Percentiles rank a stretch among this genome's conserved stretches.
Evolutionary conservation across 2,329 filamentous ascomycete genomes (phyloP).

Genomic region (Epichloe gansuensis): DNA sequence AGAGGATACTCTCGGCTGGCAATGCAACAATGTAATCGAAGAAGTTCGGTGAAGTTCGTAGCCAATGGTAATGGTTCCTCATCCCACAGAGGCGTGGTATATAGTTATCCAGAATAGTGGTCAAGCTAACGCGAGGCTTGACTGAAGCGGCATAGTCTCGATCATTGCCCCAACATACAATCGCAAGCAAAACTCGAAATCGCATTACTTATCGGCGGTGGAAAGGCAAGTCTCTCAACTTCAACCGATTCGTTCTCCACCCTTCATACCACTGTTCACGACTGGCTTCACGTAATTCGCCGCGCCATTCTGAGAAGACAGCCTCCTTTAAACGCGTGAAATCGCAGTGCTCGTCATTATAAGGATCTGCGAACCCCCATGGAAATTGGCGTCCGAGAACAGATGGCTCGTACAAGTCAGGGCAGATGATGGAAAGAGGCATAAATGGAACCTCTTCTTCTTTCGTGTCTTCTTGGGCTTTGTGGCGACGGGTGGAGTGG

Average conservation of each 20-base stretch:
- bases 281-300: conserved; percentile 80
- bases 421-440: conserved; percentile 86
- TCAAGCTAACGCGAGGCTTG: background rate
- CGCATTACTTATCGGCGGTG: conserved; percentile 19
- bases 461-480: conserved; percentile 32
- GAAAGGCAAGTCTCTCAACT: conserved; percentile 35
- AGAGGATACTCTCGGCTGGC: background rate
- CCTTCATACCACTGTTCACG: conserved; percentile 91
- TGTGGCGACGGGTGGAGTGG: conserved; percentile 33
- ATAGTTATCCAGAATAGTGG: background rate
- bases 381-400: conserved; percentile 80
- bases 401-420: conserved; percentile 75
- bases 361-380: conserved; percentile 94
- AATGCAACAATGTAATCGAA: background rate
- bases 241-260: conserved; percentile 69
- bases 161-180: background rate
- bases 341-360: conserved; percentile 85
- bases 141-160: background rate
- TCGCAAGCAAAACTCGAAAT: background rate
- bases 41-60: background rate
- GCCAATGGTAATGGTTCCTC: background rate
- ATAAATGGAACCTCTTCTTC: conserved; percentile 55
- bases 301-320: conserved; percentile 88
- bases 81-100: background rate
- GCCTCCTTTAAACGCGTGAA: conserved; percentile 82